These are phyloP conservation scores for Gleditsia sinensis DNA, from an alignment of 306 rosid genomes.

Conservation along the genomic window DNA sequence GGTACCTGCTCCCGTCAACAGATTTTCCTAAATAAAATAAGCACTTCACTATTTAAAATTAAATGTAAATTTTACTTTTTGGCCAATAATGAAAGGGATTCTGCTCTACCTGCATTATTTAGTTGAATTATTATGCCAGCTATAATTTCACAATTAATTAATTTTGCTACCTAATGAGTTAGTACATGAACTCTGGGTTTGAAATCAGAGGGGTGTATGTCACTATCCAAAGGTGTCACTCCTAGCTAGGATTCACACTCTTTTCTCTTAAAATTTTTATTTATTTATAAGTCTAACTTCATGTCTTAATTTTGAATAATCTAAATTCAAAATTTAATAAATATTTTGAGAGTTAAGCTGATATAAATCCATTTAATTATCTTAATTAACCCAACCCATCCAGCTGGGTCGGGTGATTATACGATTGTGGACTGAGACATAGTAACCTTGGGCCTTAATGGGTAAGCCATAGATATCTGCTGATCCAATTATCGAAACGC, in stretches of 20 bases:
- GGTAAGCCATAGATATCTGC: no score
- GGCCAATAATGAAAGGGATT: slow-evolving; percentile 10
- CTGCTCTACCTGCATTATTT: slow-evolving; percentile 3
- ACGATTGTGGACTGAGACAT: no score
- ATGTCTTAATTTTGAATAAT: not conserved
- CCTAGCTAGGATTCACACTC: slow-evolving; percentile 31
- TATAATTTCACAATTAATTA: slow-evolving; percentile 2
- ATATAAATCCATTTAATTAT: no score
- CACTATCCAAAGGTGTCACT: slow-evolving; percentile 24
- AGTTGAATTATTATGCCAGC: slow-evolving; percentile 36
- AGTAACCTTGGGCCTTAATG: no score
- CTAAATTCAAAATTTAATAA: no score
- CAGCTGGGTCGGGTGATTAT: no score
- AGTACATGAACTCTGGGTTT: slow-evolving; percentile 16
- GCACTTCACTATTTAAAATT: not conserved
- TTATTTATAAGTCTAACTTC: not conserved
- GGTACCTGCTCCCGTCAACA: not conserved
- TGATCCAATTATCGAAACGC: no score
- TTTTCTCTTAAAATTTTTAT: not conserved
- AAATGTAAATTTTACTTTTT: not conserved
- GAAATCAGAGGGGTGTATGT: slow-evolving; percentile 1
- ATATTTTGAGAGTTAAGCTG: no score
- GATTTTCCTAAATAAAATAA: not conserved
- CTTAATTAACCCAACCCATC: no score
- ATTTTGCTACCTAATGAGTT: slow-evolving; percentile 1